Base-by-base conservation (phyloP, 352 stramenopile genomes). In the Pythium dissimile region DNA sequence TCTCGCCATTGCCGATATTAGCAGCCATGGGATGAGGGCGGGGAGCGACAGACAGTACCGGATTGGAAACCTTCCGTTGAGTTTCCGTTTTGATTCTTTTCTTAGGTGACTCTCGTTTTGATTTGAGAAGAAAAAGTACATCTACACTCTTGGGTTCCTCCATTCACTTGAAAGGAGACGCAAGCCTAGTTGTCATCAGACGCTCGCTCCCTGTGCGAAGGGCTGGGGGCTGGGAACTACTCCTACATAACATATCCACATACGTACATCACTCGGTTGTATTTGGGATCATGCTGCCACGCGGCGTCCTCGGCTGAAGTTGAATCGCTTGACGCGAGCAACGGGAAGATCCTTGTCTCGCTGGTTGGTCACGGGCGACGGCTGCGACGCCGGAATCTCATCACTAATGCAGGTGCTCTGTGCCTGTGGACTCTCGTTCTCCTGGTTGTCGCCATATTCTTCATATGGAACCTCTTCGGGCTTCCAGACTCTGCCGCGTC, bases 231-330 rank as follows among this genome's bases (percentile, higher is more conserved):
- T n/a, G 20, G 34, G 16, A 41, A 16, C 6, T 41, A 18, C 12
- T 41, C 34, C 34, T 41, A 41, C 34, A 41, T n/a, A n/a, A n/a
- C n/a, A n/a, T 24, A 15, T 47, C 32, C 28, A 38, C 34, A 56
- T 42, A 34, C 30, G 32, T 46, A 46, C 24, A 37, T 44, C 38
- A 44, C 31, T 20, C 16, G 31, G 26, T n/a, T 32, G 12, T n/a
- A 47, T 16, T 34, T 13, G 6, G 9, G 24, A 20, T 52, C 31
- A 61, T 21, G 16, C 43, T 18, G 31, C 42, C 3, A 61, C 53
- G 24, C 53, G 53, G 16, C 53, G 53, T 18, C 53, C 53, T 31
- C 53, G 53, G 18, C 44, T 43, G 18, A 61, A 61, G 53, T 38
- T 61, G 18, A 61, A 42, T 9, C 37, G 34, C 42, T 61, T 37